Percentiles rank a stretch among this genome's conserved stretches.
These are phyloP conservation scores for Prunus mira DNA, from an alignment of 306 rosid species.

Conservation along the genomic window DNA sequence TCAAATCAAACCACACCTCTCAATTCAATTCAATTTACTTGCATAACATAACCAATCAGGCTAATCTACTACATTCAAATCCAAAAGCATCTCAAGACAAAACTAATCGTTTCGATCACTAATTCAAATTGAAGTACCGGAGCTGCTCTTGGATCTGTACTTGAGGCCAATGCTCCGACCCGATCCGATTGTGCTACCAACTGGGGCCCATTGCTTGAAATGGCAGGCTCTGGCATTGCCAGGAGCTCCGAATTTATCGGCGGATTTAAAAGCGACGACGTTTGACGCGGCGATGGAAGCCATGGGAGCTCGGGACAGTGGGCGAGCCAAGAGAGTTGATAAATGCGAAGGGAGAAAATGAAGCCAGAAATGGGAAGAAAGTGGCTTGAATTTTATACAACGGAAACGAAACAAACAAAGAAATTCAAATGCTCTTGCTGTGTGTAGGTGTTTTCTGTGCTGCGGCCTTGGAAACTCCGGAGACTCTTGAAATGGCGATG, in stretches of 20 bases:
- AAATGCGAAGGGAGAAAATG: conserved; percentile 8
- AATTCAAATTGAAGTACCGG: conserved; percentile 35
- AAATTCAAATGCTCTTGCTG: background rate
- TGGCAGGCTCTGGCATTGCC: conserved; percentile 25
- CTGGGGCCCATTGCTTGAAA: conserved; percentile 53
- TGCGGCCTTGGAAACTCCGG: conserved; percentile 59
- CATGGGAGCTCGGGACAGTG: conserved; percentile 44
- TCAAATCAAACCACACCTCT: background rate
- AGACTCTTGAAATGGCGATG: conserved; percentile 35
- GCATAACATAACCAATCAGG: background rate
- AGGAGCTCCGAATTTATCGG: conserved; percentile 26
- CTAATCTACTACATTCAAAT: background rate
- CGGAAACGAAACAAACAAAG: background rate
- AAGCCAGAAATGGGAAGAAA: conserved; percentile 30
- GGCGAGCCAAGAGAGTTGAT: conserved; percentile 18
- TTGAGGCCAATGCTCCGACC: conserved; percentile 33
- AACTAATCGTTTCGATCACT: background rate
- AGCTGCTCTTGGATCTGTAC: conserved; percentile 43
- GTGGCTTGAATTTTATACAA: background rate
- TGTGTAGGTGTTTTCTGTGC: background rate
- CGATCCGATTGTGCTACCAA: conserved; percentile 14
- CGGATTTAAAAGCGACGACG: conserved; percentile 43
- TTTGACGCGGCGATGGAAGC: conserved; percentile 67
- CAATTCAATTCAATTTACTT: background rate
- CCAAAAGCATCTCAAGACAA: background rate